These are phyloP conservation scores for Plectosphaerella cucumerina DNA, from an alignment of 2,329 filamentous ascomycete species.

Conservation along the genomic window DNA sequence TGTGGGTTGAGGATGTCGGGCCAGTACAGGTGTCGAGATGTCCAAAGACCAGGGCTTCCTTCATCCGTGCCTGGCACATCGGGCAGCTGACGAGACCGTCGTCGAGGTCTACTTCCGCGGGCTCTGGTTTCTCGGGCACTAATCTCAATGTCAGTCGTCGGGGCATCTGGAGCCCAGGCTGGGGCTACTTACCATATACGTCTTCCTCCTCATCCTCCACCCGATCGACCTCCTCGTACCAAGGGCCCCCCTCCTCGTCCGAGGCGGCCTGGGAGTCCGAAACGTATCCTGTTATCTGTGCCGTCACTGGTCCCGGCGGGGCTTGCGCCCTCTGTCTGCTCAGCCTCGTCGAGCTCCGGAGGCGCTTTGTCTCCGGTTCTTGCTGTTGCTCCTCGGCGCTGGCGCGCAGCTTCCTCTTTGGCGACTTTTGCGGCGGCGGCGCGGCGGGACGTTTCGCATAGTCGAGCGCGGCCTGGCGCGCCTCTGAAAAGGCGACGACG, in stretches of 20 bases:
- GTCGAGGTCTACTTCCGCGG: no score
- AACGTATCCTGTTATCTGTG: constrained; percentile 25
- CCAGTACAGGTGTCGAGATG: constrained; percentile 68
- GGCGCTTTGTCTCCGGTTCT: constrained; percentile 37
- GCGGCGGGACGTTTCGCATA: constrained; percentile 51
- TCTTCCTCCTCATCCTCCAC: constrained; percentile 6
- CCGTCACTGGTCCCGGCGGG: constrained; percentile 23
- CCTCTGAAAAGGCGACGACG: constrained; percentile 70
- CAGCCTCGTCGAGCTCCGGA: constrained; percentile 48
- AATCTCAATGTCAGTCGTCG: constrained; percentile 3
- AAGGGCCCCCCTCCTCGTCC: neutral
- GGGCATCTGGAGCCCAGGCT: no score
- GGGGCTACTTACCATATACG: constrained; percentile 2
- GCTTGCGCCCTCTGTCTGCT: constrained; percentile 37
- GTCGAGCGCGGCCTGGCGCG: constrained; percentile 57
- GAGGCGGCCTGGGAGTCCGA: constrained; percentile 26
- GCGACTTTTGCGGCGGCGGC: constrained; percentile 18
- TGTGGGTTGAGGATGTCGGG: constrained; percentile 21
- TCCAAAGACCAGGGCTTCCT: constrained; percentile 68
- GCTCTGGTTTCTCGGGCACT: no score
- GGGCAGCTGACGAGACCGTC: constrained; percentile 82
- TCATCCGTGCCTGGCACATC: constrained; percentile 76
- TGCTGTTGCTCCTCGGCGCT: constrained; percentile 19
- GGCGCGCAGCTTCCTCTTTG: constrained; percentile 46
- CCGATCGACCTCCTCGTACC: neutral